Evolutionary conservation across 164 flowering plant species (phyloP), one percentile per base, ranked within the genome.

Genomic region (Piper longum): DNA sequence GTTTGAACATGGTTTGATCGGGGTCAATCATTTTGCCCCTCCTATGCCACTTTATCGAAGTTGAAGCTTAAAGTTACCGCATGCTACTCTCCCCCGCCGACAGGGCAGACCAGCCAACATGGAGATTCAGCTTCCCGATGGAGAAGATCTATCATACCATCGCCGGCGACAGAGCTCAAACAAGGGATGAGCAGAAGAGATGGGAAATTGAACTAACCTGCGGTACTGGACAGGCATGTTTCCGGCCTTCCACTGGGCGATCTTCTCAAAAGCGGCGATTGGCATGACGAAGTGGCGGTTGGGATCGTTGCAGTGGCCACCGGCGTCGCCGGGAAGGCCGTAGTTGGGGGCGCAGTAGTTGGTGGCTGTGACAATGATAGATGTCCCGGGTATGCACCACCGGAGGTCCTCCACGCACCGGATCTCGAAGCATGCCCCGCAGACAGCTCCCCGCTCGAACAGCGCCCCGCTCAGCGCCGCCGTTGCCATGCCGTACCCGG

Each of bases 171-270:
- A 26, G 2, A 26, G 36, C 36, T 26, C 36, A 26, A 26, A 26
- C 36, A 26, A 26, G 36, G 36, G 36, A 26, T 26, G 36, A 26
- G 36, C 36, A 26, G 36, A 26, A 26, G 2, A 26, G 36, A 26
- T 26, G 36, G 36, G 36, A 26, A 26, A 2, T 39, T 65, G 48
- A 39, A 42, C 17, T 54, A 48, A 86, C 95, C 97, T 85, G 43
- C 97, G 81, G 61, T 88, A 93, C 76, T 81, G 92, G 16, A 93
- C 79, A 54, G 96, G 92, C 96, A 93, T 87, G 68, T 88, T 88
- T 4, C 85, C 87, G 55, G 96, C 99, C 69, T 90, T 90, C 99
- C 99, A 93, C 55, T 86, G 72, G 2, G 96, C 99, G 69, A 93
- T 88, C 78, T 88, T 93, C 81, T 93, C 97, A 58, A 88, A 93